Evolutionary conservation across 805 yeast species (phyloP), one percentile per base, ranked within the genome.

Genomic region (Candida adriatica): DNA sequence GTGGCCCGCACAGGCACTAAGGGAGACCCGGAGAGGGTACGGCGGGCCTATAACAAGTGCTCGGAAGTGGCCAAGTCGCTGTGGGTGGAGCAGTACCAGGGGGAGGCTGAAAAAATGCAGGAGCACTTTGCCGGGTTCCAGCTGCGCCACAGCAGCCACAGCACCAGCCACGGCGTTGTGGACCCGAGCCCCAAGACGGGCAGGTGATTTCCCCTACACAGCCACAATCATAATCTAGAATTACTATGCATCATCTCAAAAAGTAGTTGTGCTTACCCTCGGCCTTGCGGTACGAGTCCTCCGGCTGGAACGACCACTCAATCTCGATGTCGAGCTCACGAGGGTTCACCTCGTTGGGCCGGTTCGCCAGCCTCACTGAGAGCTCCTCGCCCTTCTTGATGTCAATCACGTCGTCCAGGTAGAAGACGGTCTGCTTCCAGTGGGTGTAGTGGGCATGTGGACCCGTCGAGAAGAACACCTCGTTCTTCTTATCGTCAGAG

Each of bases 371-470:
- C 18, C 64, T 62, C 27, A 97, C 92, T 37, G 70, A 69, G 43
- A 94, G 66, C 24, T 56, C 51, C 49, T 92, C 98, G 36, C 90
- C 95, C 45, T 67, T 65, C 52, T 79, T 78, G 41, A 82, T 62
- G 50, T 77, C 83, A 43, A 90, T 60, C 18, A 84, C 94, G 49
- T 85, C 83, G 46, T 72, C 76, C 51, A 90, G 68, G 59, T 92
- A 94, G 62, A 94, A 87, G 2, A 92, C 94, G 13, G 96, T 83
- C 64, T 92, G 98, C 59, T 92, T 94, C 99, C 99, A 92, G 64
- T 92, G 99, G 11, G 98, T 92, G 68, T 88, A 87, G 46, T 77
- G 75, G 29, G 87, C 79, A 61, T 82, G 87, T 21, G 99, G 96
- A 16, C 97, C 97, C 10, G 99, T 94, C 14, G 92, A 79, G 55